phyloP scores from a whole-genome alignment of 495 filamentous ascomycete genomes.

The Tuber aestivum region DNA sequence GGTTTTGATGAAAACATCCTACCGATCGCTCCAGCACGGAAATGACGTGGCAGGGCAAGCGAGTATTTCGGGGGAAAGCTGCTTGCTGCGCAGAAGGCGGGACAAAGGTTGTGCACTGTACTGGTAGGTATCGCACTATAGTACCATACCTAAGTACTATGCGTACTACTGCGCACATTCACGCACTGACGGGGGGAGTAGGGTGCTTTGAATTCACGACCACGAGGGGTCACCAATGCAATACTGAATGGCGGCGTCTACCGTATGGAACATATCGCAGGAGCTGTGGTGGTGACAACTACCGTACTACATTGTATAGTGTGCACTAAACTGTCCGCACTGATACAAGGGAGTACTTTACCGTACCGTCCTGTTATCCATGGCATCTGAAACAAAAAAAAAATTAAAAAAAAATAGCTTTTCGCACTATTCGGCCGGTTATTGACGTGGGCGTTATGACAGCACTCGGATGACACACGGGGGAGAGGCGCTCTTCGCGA shows the following conservation, averaged over 20 bases:
- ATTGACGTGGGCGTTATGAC: neutral
- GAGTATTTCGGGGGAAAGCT: neutral
- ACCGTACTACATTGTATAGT: neutral
- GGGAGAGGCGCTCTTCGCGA: neutral
- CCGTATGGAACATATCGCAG: too few relatives aligned
- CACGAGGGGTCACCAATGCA: too few relatives aligned
- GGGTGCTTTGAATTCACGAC: too few relatives aligned
- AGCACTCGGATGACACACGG: conserved; percentile 1
- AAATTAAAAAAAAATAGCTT: neutral
- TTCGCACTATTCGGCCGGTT: neutral
- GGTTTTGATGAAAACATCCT: neutral
- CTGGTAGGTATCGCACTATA: too few relatives aligned
- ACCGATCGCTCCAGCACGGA: neutral
- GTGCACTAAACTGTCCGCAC: neutral
- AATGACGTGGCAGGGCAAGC: neutral
- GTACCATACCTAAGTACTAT: too few relatives aligned
- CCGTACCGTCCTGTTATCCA: too few relatives aligned
- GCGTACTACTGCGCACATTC: too few relatives aligned
- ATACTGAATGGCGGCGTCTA: too few relatives aligned
- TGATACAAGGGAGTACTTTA: too few relatives aligned
- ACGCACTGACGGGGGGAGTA: too few relatives aligned
- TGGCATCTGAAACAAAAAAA: neutral
- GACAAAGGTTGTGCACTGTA: neutral
- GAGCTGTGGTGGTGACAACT: too few relatives aligned
- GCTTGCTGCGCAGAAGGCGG: neutral